These are phyloP conservation scores for Geotrichum reessii DNA, from an alignment of 1,139 yeast genomes.

Conservation along the genomic window DNA sequence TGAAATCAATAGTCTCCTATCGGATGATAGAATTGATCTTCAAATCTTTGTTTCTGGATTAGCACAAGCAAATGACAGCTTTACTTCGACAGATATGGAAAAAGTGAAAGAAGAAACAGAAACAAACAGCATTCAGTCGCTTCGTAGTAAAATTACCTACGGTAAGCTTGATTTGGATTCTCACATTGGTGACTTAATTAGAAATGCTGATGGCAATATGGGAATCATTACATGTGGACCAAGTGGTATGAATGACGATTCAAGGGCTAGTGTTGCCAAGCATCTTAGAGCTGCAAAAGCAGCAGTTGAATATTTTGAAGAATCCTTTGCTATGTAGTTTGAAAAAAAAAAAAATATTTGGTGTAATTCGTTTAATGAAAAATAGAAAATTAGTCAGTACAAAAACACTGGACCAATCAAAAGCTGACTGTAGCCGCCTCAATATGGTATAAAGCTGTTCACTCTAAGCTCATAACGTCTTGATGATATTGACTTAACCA, in stretches of 20 bases:
- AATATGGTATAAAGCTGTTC: no score
- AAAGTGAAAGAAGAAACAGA: not conserved
- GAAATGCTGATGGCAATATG: constrained; percentile 32
- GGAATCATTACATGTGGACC: constrained; percentile 45
- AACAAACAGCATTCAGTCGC: not conserved
- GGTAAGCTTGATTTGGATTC: constrained; percentile 38
- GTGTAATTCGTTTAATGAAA: no score
- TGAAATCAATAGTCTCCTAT: constrained; percentile 41
- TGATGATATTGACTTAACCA: no score
- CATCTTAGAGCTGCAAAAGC: constrained; percentile 27
- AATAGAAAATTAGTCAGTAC: no score
- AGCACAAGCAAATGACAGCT: not conserved
- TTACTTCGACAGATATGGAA: not conserved
- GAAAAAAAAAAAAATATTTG: no score
- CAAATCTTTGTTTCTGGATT: constrained; percentile 31
- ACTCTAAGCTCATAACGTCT: no score
- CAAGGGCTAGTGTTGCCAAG: constrained; percentile 35
- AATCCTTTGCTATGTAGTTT: constrained; percentile 40
- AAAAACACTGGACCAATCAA: no score
- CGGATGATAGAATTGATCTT: constrained; percentile 33
- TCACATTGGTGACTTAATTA: constrained; percentile 38
- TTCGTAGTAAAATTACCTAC: not conserved
- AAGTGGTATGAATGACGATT: constrained; percentile 37
- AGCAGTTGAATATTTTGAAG: constrained; percentile 41
- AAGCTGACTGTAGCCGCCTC: no score